Conservation (phyloP, 495 filamentous ascomycete species). For the Hyphodiscus hymeniophilus region DNA sequence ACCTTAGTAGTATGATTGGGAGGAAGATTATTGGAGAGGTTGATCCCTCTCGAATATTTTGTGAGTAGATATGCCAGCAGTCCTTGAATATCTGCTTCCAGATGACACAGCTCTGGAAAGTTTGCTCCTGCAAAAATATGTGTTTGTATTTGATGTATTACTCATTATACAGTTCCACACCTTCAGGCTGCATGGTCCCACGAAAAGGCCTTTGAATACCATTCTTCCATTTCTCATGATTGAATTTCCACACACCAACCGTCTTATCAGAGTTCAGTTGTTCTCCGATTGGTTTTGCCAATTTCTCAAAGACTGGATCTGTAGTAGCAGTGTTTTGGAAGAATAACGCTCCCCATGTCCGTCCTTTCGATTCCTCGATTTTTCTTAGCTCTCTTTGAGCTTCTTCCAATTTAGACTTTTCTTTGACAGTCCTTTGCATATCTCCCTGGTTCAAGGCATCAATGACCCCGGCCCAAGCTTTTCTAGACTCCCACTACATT, state of each 20-base stretch:
- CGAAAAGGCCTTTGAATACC: constrained; percentile 1
- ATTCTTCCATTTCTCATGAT: constrained; percentile 5
- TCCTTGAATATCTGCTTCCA: too few species aligned
- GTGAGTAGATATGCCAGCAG: too few species aligned
- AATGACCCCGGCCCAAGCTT: constrained; percentile 86
- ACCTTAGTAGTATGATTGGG: too few species aligned
- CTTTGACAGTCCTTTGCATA: constrained; percentile 64
- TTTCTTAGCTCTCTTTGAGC: constrained; percentile 77
- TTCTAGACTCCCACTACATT: constrained; percentile 81
- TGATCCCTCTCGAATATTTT: too few species aligned
- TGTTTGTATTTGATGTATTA: too few species aligned
- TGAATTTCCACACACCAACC: constrained; percentile 6
- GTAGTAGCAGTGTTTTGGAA: constrained; percentile 19
- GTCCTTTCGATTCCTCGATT: constrained; percentile 65
- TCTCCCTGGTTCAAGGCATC: constrained; percentile 68
- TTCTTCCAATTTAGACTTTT: constrained; percentile 87
- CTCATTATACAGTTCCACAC: too few species aligned
- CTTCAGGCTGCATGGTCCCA: not conserved
- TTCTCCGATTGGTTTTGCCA: constrained; percentile 1
- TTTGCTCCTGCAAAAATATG: too few species aligned
- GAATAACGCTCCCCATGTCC: constrained; percentile 67
- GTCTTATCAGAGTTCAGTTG: not conserved
- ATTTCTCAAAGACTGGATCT: constrained; percentile 4
- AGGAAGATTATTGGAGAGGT: too few species aligned
- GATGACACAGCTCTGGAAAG: too few species aligned